These are phyloP conservation scores for Fusarium nisikadoi DNA, from an alignment of 2,329 filamentous ascomycete species.

Conservation along the genomic window DNA sequence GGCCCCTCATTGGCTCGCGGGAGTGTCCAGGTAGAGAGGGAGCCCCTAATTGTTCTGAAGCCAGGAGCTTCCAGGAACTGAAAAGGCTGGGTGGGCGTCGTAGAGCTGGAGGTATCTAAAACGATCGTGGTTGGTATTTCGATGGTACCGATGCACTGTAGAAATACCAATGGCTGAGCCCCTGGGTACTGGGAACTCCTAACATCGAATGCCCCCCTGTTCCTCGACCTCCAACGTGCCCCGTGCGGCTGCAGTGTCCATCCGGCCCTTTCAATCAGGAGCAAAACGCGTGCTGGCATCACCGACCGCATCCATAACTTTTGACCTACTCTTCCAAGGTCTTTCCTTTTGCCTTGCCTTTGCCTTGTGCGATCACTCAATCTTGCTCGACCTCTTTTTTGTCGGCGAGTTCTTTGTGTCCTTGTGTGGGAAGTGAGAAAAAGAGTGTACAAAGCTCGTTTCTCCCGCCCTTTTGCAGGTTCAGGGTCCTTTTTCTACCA, in stretches of 20 bases:
- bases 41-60: conserved; percentile 44
- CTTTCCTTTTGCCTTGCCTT: conserved; percentile 38
- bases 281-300: conserved; percentile 49
- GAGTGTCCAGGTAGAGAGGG: conserved; percentile 25
- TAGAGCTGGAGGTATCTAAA: conserved; percentile 29
- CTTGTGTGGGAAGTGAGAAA: conserved; percentile 23
- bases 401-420: conserved; percentile 33
- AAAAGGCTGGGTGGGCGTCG: conserved; percentile 30
- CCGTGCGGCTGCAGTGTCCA: conserved; percentile 43
- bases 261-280: conserved; percentile 46
- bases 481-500: conserved; percentile 29
- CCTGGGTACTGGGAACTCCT: conserved; percentile 23
- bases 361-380: conserved; percentile 28
- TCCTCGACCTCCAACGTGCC: conserved; percentile 35
- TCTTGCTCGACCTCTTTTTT: conserved; percentile 41
- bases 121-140: conserved; percentile 7
- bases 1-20: conserved; percentile 44
- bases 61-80: conserved; percentile 37
- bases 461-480: conserved; percentile 17
- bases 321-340: conserved; percentile 34
- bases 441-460: conserved; percentile 27
- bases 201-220: conserved; percentile 40
- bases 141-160: not conserved
- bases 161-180: conserved; percentile 25
- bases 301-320: conserved; percentile 44